Evolutionary conservation across 306 rosid species (phyloP), one percentile per base, ranked within the genome.

Genomic region (Quercus engelmannii): DNA sequence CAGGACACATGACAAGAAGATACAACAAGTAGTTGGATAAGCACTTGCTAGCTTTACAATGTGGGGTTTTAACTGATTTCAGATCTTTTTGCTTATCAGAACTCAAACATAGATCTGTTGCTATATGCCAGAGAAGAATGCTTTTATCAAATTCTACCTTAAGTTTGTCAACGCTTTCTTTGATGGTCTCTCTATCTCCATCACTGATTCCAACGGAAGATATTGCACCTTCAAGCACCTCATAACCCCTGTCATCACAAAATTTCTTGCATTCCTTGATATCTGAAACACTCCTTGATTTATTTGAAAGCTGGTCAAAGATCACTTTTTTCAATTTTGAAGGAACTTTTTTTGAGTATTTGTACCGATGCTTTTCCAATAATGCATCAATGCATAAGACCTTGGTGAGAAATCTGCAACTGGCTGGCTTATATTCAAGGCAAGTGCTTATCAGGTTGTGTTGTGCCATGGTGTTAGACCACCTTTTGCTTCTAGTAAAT

Each of bases 81-180:
- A 7, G 23, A n/a, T 59, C 14, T 21, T 28, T 33, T 15, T 15
- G 28, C 3, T 7, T 10, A 64, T 76, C 84, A 31, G 52, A 63
- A 41, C 43, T 25, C 19, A 55, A 76, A 3, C 84, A 80, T 4
- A 84, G 84, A 72, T 80, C 84, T 6, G 84, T 84, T 15, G 87
- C 84, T 23, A 84, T 84, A 49, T 84, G 87, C 87, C 87, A 84
- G 49, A 84, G 81, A 30, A 64, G 13, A 58, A 81, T 76, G 80
- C 80, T 81, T 23, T 75, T 28, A 46, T 81, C 84, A 75, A 81
- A 81, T 56, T 75, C 84, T 5, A 51, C 67, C 21, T 69, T 0
- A 75, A 62, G 51, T 43, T 43, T 43, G 51, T 43, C 51, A 43
- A 43, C 51, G 51, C 51, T 43, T 43, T 43, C 51, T 43, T 43